Base-by-base conservation (phyloP, 805 yeast species). In the Scheffersomyces lignosus region DNA sequence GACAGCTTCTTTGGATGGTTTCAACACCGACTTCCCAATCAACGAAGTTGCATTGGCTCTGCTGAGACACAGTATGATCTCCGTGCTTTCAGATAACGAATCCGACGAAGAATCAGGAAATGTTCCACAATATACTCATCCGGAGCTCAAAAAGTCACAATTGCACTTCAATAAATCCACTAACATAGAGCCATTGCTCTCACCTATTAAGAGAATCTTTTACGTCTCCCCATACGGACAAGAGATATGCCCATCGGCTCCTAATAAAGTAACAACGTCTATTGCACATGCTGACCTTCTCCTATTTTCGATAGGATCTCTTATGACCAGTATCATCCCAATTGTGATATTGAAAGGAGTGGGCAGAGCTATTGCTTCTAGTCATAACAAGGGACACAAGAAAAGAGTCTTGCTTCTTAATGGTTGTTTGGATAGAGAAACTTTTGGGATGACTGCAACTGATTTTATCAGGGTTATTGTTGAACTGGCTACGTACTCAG, bases 191-290 rank as follows among this genome's bases (percentile, higher is more conserved):
- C 88, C 91, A 0, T 69, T 89, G n/a, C 70, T 80, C 4, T 77
- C 93, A 0, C 90, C 95, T 1, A 80, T 89, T 7, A 68, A 75
- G 17, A 64, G 91, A 24, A 75, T 89, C 3, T 81, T 80, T 47
- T 89, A 90, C 54, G 83, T 89, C 33, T 86, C 89, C 14, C 90
- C 93, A 1, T 86, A 84, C 54, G 96, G 96, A 1, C 87, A 84
- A 49, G 96, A 89, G 54, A 81, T 86, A 17, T 77, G 79, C 44
- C 96, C 96, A 2, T 58, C 66, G 22, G 89, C 91, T 1, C 82
- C 82, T 46, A 59, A 78, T 2, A 64, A 86, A 32, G 89, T 83
- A 0, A 54, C 78, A 2, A 58, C 74, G 1, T 67, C 75, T 16
- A 54, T 88, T 3, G 51, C 66, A 15, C 52, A 64, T 3, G 65